A percentile compares a stretch with the other conserved stretches of the same genome.
These are phyloP conservation scores for Corynascus novoguineensis DNA, from an alignment of 495 filamentous ascomycete species.

Conservation along the genomic window DNA sequence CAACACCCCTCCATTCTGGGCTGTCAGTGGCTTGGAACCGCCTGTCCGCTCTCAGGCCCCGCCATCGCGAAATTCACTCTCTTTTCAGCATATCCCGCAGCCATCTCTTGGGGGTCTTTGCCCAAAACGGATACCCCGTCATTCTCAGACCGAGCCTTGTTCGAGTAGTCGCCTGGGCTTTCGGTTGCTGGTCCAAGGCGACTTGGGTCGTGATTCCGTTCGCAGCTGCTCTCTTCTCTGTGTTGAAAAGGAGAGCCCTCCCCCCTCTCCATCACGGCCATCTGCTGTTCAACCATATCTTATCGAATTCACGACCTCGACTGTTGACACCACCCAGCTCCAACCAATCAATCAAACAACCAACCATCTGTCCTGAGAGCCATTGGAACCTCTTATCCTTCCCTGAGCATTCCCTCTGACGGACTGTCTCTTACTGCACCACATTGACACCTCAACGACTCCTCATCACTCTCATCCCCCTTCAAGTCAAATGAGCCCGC, in stretches of 20 bases:
- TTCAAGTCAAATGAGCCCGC: slow-evolving; percentile 21
- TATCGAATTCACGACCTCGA: background rate
- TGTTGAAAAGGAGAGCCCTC: slow-evolving; percentile 9
- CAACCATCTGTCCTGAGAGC: background rate
- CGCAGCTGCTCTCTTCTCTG: no score
- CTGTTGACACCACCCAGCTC: background rate
- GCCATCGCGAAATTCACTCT: background rate
- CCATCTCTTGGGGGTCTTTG: background rate
- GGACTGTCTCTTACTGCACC: background rate
- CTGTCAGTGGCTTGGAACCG: slow-evolving; percentile 1
- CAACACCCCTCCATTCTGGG: background rate
- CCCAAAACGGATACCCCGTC: background rate
- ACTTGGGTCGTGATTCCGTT: background rate
- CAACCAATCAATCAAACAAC: background rate
- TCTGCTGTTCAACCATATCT: background rate
- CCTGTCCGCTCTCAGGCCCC: slow-evolving; percentile 2
- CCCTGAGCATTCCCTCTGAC: background rate
- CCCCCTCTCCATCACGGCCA: background rate
- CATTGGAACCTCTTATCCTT: background rate
- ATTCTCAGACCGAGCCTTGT: slow-evolving; percentile 5
- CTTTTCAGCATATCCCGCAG: slow-evolving; percentile 7
- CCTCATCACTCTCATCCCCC: background rate
- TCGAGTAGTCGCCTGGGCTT: background rate
- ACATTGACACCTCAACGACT: background rate
- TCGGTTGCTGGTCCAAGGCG: background rate